Evolutionary conservation across 2,329 filamentous ascomycete species (phyloP), one percentile per base, ranked within the genome.

Genomic region (Monilinia fructicola): DNA sequence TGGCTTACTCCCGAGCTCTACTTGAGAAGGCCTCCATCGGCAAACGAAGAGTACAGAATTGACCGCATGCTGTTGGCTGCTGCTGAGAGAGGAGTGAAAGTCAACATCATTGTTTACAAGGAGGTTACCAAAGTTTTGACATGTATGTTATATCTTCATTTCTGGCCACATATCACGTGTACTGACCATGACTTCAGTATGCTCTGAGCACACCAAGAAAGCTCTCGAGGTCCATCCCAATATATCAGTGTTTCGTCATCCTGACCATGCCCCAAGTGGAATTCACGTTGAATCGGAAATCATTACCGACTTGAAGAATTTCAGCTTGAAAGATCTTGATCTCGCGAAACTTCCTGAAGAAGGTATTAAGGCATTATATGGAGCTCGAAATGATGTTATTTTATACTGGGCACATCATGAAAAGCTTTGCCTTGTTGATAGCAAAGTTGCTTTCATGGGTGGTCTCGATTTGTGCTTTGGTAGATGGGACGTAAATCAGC

Each of bases 341-440:
- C 77, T 88, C 0, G 84, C 87, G 23, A 89, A 88, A 72, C 81
- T 93, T 54, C 90, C 91, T 0, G 82, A 83, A 31, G 90, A 95
- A 73, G 85, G 90, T 1, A 76, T 96, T 59, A 91, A 92, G 75
- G 86, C 88, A 0, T 78, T 97, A 0, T 97, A 96, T 74, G 93
- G 93, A 64, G 89, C 91, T 60, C 87, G 87, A 44, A 90, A 93
- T 42, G 92, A 90, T 71, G 86, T 93, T 1, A 90, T 96, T 14
- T 80, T 97, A 1, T 97, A 92, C 78, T 97, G 93, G 93, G 92
- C 92, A 3, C 93, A 97, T 73, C 93, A 97, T 73, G 93, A 97
- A 79, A 97, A 97, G 78, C 84, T 97, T 0, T 92, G 91, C 71
- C 76, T 97, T 2, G 80, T 97, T 21, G 93, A 97, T 76, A 86